Evolutionary conservation across 371 early-diverging fungal genomes (phyloP).

Genomic region (Mucor plumbeus): DNA sequence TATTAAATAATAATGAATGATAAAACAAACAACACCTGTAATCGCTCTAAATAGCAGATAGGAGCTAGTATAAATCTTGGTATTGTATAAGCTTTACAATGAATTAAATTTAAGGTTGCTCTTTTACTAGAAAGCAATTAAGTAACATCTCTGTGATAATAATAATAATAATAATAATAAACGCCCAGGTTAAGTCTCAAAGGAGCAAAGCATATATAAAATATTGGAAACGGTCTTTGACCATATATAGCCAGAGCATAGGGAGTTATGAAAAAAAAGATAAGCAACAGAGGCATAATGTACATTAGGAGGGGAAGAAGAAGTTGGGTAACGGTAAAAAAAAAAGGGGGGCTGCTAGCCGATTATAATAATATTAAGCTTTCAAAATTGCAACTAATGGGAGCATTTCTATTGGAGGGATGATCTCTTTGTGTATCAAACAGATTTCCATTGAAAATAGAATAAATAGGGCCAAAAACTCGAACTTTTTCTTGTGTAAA

Average conservation of each 20-base stretch:
- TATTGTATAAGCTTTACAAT: background rate
- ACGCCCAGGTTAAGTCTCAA: too few species aligned
- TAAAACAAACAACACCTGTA: background rate
- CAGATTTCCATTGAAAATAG: background rate
- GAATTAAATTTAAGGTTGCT: background rate
- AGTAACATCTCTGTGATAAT: background rate
- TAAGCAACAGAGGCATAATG: slow-evolving; percentile 4
- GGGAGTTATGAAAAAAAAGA: background rate
- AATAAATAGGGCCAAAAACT: slow-evolving; percentile 5
- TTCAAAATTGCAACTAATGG: background rate
- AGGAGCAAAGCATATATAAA: background rate
- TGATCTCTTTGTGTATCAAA: slow-evolving; percentile 3
- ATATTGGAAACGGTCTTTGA: slow-evolving; percentile 11
- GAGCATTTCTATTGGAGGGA: slow-evolving; percentile 19
- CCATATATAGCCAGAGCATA: slow-evolving; percentile 10
- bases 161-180: background rate
- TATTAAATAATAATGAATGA: background rate
- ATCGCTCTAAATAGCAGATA: background rate
- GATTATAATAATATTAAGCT: background rate
- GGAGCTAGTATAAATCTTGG: background rate
- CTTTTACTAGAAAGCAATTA: background rate
- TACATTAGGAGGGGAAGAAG: background rate
- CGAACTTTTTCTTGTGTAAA: background rate
- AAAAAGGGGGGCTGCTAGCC: background rate
- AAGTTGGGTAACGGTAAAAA: background rate